Percentiles rank a stretch among this genome's conserved stretches.
phyloP scores from a whole-genome alignment of 164 flowering plant genomes.

The Aristolochia fimbriata region DNA sequence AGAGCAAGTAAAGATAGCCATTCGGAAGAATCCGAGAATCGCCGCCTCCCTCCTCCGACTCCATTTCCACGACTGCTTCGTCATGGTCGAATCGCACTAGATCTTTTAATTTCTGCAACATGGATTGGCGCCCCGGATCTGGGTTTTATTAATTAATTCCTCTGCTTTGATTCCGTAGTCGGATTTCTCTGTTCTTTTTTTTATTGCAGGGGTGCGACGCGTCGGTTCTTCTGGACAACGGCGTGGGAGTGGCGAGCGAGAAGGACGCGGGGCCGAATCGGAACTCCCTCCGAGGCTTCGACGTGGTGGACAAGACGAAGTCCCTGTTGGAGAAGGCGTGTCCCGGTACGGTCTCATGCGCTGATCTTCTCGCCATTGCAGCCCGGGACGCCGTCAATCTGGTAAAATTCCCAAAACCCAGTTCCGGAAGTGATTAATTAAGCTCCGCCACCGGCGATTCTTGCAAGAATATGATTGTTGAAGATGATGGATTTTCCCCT shows the following conservation, averaged over 20 bases:
- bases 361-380: constrained; percentile 65
- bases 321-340: constrained; percentile 49
- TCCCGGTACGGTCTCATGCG: constrained; percentile 68
- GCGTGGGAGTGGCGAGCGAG: constrained; percentile 42
- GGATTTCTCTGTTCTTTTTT: background rate
- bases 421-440: background rate
- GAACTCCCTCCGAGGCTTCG: constrained; percentile 60
- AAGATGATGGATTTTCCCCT: background rate
- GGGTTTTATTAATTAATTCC: constrained; percentile 25
- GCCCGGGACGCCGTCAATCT: constrained; percentile 59
- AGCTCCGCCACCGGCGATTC: background rate
- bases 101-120: too few relatives aligned
- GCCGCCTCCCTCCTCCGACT: constrained; percentile 81
- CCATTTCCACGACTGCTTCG: constrained; percentile 85
- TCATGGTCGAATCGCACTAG: constrained; percentile 32
- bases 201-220: constrained; percentile 73
- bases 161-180: background rate
- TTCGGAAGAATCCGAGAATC: constrained; percentile 53
- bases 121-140: constrained; percentile 8
- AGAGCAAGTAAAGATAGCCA: constrained; percentile 36
- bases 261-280: constrained; percentile 62
- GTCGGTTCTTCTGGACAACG: constrained; percentile 58
- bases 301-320: constrained; percentile 60
- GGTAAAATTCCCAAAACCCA: constrained; percentile 22
- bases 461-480: background rate